phyloP scores from a whole-genome alignment of 169 alveolate species.

The Plasmodium vinckei region DNA sequence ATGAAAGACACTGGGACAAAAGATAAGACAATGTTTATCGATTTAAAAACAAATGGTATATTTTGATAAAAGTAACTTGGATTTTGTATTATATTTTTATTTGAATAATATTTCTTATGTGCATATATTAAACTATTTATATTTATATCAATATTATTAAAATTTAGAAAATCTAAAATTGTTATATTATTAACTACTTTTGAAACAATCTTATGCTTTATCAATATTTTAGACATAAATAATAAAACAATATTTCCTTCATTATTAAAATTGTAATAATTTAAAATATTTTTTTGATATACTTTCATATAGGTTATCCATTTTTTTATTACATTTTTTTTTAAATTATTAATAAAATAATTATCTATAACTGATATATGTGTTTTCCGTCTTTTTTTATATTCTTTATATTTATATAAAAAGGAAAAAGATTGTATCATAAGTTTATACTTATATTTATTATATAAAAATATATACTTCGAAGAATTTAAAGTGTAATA shows the following conservation, averaged over 20 bases:
- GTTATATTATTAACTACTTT: slow-evolving; percentile 6
- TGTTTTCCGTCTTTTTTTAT: slow-evolving; percentile 16
- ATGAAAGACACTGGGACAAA: slow-evolving; percentile 21
- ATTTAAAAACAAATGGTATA: slow-evolving; percentile 14
- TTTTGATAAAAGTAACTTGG: slow-evolving; percentile 26
- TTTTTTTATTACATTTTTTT: background rate
- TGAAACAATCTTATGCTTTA: background rate
- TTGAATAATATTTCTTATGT: slow-evolving; percentile 41
- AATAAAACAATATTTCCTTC: slow-evolving; percentile 17
- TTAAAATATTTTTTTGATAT: slow-evolving; percentile 21
- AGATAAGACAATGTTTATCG: slow-evolving; percentile 35
- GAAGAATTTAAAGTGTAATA: slow-evolving; percentile 29
- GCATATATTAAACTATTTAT: slow-evolving; percentile 24
- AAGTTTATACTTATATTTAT: slow-evolving; percentile 48
- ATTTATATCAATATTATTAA: slow-evolving; percentile 36
- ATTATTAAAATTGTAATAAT: slow-evolving; percentile 23
- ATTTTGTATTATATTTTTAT: slow-evolving; percentile 9
- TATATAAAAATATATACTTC: slow-evolving; percentile 30
- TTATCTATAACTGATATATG: background rate
- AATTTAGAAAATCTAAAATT: slow-evolving; percentile 30
- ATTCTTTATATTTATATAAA: slow-evolving; percentile 6
- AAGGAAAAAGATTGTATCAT: slow-evolving; percentile 21
- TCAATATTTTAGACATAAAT: slow-evolving; percentile 11
- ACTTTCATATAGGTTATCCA: slow-evolving; percentile 14
- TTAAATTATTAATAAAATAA: slow-evolving; percentile 8